Evolutionary conservation across 495 filamentous ascomycete genomes (phyloP), one percentile per base, ranked within the genome.

Genomic region (Lasiosphaeria hispida): DNA sequence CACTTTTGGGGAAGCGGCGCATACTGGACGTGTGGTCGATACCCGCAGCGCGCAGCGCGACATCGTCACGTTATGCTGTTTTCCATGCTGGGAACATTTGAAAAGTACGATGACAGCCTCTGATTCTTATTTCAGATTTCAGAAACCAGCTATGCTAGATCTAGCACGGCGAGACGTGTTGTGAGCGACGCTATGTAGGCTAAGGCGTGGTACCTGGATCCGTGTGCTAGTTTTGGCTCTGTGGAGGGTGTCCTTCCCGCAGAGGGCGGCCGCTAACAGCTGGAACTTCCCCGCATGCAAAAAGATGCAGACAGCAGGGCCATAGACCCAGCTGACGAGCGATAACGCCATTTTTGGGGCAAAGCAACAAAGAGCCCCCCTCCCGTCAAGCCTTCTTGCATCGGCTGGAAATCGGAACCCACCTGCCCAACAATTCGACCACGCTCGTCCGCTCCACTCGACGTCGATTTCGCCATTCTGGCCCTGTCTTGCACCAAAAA

Each of bases 331-430:
- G 40, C 40, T 43, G 48, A 43, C 58, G 47, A 58, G 53, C 61
- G 65, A 72, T 70, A 68, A 70, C 69, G 69, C 69, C 61, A 70
- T 72, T 68, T 56, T 48, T 61, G 61, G 67, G 42, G 53, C 43
- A 68, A 72, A 70, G 67, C 60, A 66, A 36, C 66, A 61, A 65
- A 67, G 60, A 51, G 43, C 37, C 54, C 17, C 37, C 14, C n/a
- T 35, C 17, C 42, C 17, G 43, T 35, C 38, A 44, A 49, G 54
- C 54, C 41, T 57, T 56, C 41, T 57, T 56, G 58, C 47, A 36
- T 39, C 53, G 39, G 34, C 38, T 33, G 37, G 13, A 49, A 35
- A 60, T 53, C 39, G 34, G 53, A 45, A 45, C 40, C n/a, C 57
- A 48, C 42, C 30, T 30, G 39, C 15, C 14, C 30, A 30, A 30